phyloP scores from a whole-genome alignment of 345 rosid genomes.

The Cochlearia excelsa region DNA sequence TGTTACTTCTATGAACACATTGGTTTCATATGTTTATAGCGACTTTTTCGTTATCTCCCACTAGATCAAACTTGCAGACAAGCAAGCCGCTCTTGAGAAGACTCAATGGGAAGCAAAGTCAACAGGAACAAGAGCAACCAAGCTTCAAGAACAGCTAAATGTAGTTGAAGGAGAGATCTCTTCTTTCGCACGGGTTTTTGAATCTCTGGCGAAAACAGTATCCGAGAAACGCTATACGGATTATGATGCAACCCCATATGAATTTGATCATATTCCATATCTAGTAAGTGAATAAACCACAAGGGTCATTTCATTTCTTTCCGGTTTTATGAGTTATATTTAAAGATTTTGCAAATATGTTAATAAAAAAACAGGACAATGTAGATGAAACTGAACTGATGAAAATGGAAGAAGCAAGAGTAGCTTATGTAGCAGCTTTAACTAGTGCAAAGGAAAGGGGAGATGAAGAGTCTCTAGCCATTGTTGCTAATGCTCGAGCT shows the following conservation, averaged over 20 bases:
- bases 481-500: constrained; percentile 66
- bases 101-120: constrained; percentile 89
- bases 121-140: constrained; percentile 53
- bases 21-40: constrained; percentile 15
- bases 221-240: constrained; percentile 40
- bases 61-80: constrained; percentile 94
- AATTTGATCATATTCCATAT: constrained; percentile 51
- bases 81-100: constrained; percentile 91
- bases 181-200: constrained; percentile 51
- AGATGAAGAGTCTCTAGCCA: constrained; percentile 79
- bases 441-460: constrained; percentile 61
- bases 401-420: constrained; percentile 79
- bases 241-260: constrained; percentile 55
- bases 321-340: constrained; percentile 1
- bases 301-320: background rate
- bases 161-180: constrained; percentile 65
- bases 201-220: constrained; percentile 51
- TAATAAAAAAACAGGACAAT: constrained; percentile 48
- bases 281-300: constrained; percentile 46
- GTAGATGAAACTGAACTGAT: constrained; percentile 43
- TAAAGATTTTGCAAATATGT: constrained; percentile 7
- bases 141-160: constrained; percentile 72
- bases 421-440: constrained; percentile 69
- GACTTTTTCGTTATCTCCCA: constrained; percentile 10
- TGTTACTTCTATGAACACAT: background rate